These are phyloP conservation scores for Acer negundo DNA, from an alignment of 345 rosid genomes.

Conservation along the genomic window DNA sequence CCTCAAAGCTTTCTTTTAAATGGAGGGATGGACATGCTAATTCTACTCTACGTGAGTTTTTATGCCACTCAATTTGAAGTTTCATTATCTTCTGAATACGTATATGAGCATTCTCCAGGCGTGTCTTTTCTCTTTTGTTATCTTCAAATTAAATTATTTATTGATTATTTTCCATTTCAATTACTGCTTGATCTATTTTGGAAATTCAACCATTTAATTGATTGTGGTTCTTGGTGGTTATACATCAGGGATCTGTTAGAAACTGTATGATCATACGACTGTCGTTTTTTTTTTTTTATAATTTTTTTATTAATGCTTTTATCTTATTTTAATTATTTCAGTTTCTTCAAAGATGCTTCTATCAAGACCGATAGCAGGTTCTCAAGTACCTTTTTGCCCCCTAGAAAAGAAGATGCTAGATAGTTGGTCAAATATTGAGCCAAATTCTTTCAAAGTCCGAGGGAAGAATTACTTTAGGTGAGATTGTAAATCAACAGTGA, in stretches of 20 bases:
- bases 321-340: conserved; percentile 32
- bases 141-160: background rate
- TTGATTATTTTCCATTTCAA: background rate
- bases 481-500: conserved; percentile 8
- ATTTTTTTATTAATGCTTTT: background rate
- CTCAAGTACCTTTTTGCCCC: conserved; percentile 53
- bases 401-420: conserved; percentile 50
- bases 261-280: background rate
- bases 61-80: background rate
- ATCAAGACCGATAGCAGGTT: conserved; percentile 57
- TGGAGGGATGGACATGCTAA: conserved; percentile 79
- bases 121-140: background rate
- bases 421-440: conserved; percentile 56
- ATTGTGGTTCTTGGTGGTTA: background rate
- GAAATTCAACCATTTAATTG: too few species aligned
- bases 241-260: background rate
- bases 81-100: background rate
- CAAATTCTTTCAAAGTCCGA: conserved; percentile 54
- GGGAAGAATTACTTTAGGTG: conserved; percentile 55
- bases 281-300: background rate
- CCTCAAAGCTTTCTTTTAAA: conserved; percentile 70
- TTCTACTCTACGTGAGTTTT: conserved; percentile 61
- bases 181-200: too few species aligned
- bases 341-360: conserved; percentile 71
- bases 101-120: background rate